Percentiles rank a stretch among this genome's conserved stretches.
These are phyloP conservation scores for Hirsutella thompsonii DNA, from an alignment of 2,329 filamentous ascomycete genomes.

Conservation along the genomic window DNA sequence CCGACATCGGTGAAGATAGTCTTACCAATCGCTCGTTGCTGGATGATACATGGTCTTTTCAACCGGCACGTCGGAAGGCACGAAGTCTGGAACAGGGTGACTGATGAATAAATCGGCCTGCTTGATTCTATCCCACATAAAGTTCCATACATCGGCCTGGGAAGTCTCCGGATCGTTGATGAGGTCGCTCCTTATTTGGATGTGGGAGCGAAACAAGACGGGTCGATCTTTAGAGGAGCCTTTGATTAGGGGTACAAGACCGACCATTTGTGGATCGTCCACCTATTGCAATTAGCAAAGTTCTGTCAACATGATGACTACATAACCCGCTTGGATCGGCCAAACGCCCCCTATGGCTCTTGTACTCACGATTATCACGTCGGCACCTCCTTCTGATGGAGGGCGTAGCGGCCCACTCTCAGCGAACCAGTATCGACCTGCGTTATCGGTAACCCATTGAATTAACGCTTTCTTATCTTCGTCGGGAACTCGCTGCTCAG, in stretches of 20 bases:
- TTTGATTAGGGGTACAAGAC: constrained; percentile 64
- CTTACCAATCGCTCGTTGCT: constrained; percentile 61
- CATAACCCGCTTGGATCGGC: background rate
- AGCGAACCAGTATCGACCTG: constrained; percentile 60
- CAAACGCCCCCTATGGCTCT: too few relatives aligned
- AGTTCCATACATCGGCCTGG: too few relatives aligned
- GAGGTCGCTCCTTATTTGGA: constrained; percentile 68
- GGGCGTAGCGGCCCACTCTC: constrained; percentile 53
- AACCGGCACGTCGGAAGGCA: constrained; percentile 53
- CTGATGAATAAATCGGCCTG: constrained; percentile 68
- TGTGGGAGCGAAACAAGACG: constrained; percentile 71
- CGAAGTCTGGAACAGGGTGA: constrained; percentile 65
- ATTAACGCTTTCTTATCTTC: constrained; percentile 51
- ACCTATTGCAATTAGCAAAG: too few relatives aligned
- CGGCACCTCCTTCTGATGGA: constrained; percentile 56
- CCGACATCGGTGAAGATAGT: background rate
- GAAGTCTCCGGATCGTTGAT: constrained; percentile 56
- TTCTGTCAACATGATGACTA: too few relatives aligned
- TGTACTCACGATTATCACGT: constrained; percentile 52
- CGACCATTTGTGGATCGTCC: constrained; percentile 78
- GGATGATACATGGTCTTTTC: constrained; percentile 63
- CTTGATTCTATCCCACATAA: constrained; percentile 34
- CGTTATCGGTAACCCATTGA: constrained; percentile 63
- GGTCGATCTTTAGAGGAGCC: constrained; percentile 56
- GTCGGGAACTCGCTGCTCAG: constrained; percentile 48